Conservation (phyloP, 352 stramenopile genomes). For the Hyaloperonospora brassicae region DNA sequence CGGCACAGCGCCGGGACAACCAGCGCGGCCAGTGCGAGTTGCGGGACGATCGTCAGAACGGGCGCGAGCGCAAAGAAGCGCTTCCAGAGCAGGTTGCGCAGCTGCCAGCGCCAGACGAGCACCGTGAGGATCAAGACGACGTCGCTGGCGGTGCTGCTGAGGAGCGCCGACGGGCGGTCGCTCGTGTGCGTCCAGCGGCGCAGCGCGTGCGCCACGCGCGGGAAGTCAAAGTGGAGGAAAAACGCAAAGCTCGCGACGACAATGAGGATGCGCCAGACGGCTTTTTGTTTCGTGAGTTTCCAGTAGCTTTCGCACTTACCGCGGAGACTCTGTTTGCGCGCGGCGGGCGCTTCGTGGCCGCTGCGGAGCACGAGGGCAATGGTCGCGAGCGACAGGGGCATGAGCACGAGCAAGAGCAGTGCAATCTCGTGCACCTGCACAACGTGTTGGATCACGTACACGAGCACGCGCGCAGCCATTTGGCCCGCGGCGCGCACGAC, state of each 20-base stretch:
- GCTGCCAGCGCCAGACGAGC: slow-evolving; percentile 25
- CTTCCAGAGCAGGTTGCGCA: slow-evolving; percentile 36
- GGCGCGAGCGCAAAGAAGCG: slow-evolving; percentile 29
- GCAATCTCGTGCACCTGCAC: slow-evolving; percentile 14
- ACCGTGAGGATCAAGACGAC: slow-evolving; percentile 33
- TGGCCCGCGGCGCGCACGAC: slow-evolving; percentile 25
- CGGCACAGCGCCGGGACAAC: slow-evolving; percentile 25
- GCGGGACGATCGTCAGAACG: slow-evolving; percentile 22
- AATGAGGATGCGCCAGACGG: slow-evolving; percentile 36
- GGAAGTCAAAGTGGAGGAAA: slow-evolving; percentile 39
- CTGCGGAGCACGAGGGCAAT: slow-evolving; percentile 21
- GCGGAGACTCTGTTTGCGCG: slow-evolving; percentile 19
- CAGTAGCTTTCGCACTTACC: slow-evolving; percentile 48
- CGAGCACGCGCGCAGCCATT: slow-evolving; percentile 21
- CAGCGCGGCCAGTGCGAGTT: slow-evolving; percentile 21
- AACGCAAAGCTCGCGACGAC: slow-evolving; percentile 41
- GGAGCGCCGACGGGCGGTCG: slow-evolving; percentile 16
- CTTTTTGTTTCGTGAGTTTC: slow-evolving; percentile 50
- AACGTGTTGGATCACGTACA: slow-evolving; percentile 26
- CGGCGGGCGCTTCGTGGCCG: slow-evolving; percentile 14
- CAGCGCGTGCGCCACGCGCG: slow-evolving; percentile 21
- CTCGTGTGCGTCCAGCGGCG: slow-evolving; percentile 28
- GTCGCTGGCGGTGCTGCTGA: slow-evolving; percentile 27
- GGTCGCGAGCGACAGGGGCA: slow-evolving; percentile 23
- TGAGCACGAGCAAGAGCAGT: slow-evolving; percentile 27